Percentiles rank a stretch among this genome's conserved stretches.
These are phyloP conservation scores for Cutaneotrichosporon cyanovorans DNA, from an alignment of 1,284 basidiomycete genomes.

Conservation along the genomic window DNA sequence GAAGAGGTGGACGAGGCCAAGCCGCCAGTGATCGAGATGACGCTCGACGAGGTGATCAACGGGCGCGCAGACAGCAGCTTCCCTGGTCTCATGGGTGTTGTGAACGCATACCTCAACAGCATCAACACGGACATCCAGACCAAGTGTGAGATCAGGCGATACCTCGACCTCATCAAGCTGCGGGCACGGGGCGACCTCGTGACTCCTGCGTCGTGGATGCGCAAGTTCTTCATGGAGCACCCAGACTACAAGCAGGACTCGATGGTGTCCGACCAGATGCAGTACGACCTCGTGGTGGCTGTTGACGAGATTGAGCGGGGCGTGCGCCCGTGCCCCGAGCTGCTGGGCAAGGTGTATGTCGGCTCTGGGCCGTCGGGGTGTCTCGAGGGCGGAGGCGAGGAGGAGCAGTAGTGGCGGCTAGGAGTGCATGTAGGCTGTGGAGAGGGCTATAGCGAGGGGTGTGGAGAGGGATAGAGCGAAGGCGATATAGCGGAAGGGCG, in stretches of 20 bases:
- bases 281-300: conserved; percentile 84
- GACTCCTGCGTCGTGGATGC: conserved; percentile 89
- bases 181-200: conserved; percentile 77
- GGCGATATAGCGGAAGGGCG: no score
- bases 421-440: no score
- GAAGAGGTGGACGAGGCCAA: conserved; percentile 40
- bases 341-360: conserved; percentile 49
- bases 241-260: conserved; percentile 87
- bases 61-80: conserved; percentile 64
- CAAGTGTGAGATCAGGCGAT: conserved; percentile 62
- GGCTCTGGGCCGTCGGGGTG: conserved; percentile 21
- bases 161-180: conserved; percentile 68
- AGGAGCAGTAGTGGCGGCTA: no score
- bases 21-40: conserved; percentile 88
- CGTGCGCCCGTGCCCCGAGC: conserved; percentile 55
- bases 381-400: not conserved
- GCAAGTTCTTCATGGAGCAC: conserved; percentile 81
- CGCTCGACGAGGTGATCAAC: conserved; percentile 86
- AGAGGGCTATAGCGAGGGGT: no score
- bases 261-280: conserved; percentile 80
- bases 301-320: conserved; percentile 85
- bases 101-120: conserved; percentile 79
- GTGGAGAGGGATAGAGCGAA: no score
- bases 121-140: conserved; percentile 67
- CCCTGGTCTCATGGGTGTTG: conserved; percentile 78